A percentile compares a stretch with the other conserved stretches of the same genome.
Conservation (phyloP, 78 protist species). For the Dictyostelium citrinum region DNA sequence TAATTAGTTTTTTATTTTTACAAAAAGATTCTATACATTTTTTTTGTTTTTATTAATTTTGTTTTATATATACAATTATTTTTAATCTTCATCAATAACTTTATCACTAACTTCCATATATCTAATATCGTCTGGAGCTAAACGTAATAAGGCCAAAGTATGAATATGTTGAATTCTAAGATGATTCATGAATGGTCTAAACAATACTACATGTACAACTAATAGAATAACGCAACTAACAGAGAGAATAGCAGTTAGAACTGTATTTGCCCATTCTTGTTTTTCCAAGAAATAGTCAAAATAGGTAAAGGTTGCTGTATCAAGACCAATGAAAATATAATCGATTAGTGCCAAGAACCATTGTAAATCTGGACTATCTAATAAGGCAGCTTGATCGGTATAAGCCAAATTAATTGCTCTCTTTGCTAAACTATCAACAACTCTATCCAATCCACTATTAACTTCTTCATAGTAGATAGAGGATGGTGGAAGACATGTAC, state of each 20-base stretch:
- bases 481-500: not conserved
- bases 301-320: constrained; percentile 25
- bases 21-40: not conserved
- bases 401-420: not conserved
- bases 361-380: not conserved
- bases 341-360: constrained; percentile 1
- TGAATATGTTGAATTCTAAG: constrained; percentile 57
- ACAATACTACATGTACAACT: not conserved
- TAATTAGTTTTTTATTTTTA: not conserved
- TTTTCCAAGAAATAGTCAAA: not conserved
- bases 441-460: constrained; percentile 35
- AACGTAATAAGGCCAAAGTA: constrained; percentile 33
- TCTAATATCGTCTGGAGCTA: constrained; percentile 53
- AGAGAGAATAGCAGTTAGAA: not conserved
- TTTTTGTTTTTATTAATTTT: not conserved
- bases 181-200: constrained; percentile 39
- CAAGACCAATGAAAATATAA: constrained; percentile 11
- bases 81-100: constrained; percentile 33
- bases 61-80: not conserved
- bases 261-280: not conserved
- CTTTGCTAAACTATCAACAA: not conserved
- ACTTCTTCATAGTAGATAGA: not conserved
- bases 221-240: constrained; percentile 4
- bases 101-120: constrained; percentile 40
- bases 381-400: not conserved